Evolutionary conservation across 768 basidiomycete species (phyloP).

Genomic region (Solioccasus polychromus): DNA sequence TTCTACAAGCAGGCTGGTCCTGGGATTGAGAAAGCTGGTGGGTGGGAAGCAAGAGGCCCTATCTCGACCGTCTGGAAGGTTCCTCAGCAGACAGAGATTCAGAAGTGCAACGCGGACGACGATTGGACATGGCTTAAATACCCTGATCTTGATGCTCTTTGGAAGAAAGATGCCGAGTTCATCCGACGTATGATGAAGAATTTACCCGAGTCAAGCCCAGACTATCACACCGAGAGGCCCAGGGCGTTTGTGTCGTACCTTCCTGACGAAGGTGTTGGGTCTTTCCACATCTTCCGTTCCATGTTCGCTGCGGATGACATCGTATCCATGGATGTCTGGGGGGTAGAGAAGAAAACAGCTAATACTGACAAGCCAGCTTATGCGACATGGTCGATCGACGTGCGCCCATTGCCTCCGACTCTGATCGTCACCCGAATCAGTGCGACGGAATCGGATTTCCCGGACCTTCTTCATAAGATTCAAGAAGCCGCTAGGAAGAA

Average conservation of each 20-base stretch:
- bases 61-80: constrained; percentile 42
- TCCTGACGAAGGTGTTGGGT: constrained; percentile 47
- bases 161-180: constrained; percentile 38
- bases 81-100: constrained; percentile 3
- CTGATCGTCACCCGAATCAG: constrained; percentile 47
- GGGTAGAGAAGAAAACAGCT: constrained; percentile 13
- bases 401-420: constrained; percentile 28
- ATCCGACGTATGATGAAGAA: constrained; percentile 34
- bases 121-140: constrained; percentile 34
- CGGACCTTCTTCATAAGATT: constrained; percentile 34
- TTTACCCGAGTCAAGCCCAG: constrained; percentile 3
- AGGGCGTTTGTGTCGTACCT: constrained; percentile 37
- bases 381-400: constrained; percentile 47
- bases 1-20: constrained; percentile 47
- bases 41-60: constrained; percentile 43
- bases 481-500: constrained; percentile 33
- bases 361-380: constrained; percentile 18
- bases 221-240: constrained; percentile 10
- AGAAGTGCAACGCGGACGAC: neutral
- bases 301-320: constrained; percentile 15
- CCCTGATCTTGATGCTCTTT: constrained; percentile 34
- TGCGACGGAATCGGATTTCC: constrained; percentile 30
- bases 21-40: constrained; percentile 25
- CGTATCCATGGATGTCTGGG: constrained; percentile 19
- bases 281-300: constrained; percentile 38